Evolutionary conservation across 768 basidiomycete species (phyloP), one percentile per base, ranked within the genome.

Genomic region (Xerocomus potaroensis): DNA sequence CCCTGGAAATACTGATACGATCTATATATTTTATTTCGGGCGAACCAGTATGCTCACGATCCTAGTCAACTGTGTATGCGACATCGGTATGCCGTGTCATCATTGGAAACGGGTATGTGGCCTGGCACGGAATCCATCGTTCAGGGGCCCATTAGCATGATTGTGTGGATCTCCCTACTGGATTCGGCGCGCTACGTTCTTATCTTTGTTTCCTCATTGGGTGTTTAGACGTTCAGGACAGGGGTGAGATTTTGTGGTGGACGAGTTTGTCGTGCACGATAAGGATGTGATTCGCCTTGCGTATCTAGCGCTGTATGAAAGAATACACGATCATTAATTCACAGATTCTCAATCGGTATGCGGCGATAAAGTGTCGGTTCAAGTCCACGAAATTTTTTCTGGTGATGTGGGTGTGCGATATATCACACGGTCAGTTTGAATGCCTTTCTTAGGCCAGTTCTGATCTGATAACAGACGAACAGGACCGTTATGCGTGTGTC

Each of bases 211-310:
- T 8, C 12, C 30, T 14, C 12, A 4, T 3, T 41, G 60, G 60
- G 53, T 63, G 1, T 41, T 35, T 18, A 60, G 42, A 8, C 37
- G 41, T 35, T 37, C 60, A 0, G 60, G 53, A 8, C 4, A 1
- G 8, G 10, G 23, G 1, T 53, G 59, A 16, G 32, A 6, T 8
- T 63, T 63, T 26, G 1, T 2, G 14, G 54, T 59, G 4, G 62
- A 59, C 35, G 61, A 64, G 29, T 56, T 19, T 21, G 62, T 64
- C 22, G 55, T 63, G 8, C 64, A 64, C 22, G 30, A 64, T 12
- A 45, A 44, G 7, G 43, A 63, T 2, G 61, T 62, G 7, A 53
- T 64, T 23, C 59, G 56, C 1, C 18, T 57, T 1, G 61, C 62
- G 14, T 64, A 64, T 12, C 54, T 62, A 2, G 37, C 62, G 27